A percentile compares a stretch with the other conserved stretches of the same genome.
Evolutionary conservation across 371 early-diverging fungal genomes (phyloP).

Genomic region (Mortierella sp.): DNA sequence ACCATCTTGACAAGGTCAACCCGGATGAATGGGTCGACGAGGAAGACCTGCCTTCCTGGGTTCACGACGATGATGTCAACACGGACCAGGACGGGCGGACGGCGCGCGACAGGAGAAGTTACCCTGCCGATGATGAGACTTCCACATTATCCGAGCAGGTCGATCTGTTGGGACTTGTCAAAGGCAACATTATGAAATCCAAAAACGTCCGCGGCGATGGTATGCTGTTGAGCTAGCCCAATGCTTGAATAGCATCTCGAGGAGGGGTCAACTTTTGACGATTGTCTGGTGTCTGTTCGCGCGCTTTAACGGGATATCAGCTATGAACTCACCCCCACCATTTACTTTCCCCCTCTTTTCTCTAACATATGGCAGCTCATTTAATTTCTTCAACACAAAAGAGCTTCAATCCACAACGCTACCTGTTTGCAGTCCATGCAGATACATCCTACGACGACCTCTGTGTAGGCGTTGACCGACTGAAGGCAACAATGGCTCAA

Average conservation of each 20-base stretch:
- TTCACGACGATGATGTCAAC: constrained; percentile 43
- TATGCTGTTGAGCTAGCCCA: constrained; percentile 8
- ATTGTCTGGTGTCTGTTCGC: no score
- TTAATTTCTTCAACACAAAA: constrained; percentile 56
- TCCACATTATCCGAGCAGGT: constrained; percentile 32
- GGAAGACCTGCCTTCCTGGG: constrained; percentile 54
- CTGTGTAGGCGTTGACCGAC: constrained; percentile 73
- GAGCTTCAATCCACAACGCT: constrained; percentile 82
- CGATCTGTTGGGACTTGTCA: constrained; percentile 41
- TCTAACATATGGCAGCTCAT: constrained; percentile 15
- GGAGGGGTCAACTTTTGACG: no score
- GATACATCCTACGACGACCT: constrained; percentile 86
- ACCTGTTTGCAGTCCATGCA: constrained; percentile 85
- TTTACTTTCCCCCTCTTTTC: not conserved
- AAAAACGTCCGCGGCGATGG: constrained; percentile 48
- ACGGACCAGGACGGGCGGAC: constrained; percentile 31
- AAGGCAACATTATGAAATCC: constrained; percentile 40
- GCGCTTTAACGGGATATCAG: no score
- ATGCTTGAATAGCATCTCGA: no score
- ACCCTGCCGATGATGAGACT: constrained; percentile 21
- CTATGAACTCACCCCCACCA: not conserved
- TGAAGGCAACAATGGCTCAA: constrained; percentile 81
- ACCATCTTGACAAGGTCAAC: constrained; percentile 46
- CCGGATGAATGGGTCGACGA: constrained; percentile 52
- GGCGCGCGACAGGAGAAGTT: constrained; percentile 24